These are phyloP conservation scores for Pelomyxa schiedti DNA, from an alignment of 78 protist species.

Conservation along the genomic window DNA sequence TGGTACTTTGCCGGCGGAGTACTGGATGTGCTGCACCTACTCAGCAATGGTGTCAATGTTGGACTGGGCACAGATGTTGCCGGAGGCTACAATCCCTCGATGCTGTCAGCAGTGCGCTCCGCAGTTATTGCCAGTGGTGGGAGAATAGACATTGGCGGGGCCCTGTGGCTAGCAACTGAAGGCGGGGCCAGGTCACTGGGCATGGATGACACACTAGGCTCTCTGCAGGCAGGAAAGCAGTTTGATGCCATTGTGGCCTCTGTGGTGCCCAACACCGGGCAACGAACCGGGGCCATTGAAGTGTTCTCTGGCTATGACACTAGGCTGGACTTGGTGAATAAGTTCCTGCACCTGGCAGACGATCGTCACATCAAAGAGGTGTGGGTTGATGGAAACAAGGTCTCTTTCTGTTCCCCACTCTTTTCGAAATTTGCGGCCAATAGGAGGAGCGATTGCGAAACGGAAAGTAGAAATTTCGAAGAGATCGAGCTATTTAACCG, in stretches of 20 bases:
- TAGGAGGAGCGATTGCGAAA: too few species aligned
- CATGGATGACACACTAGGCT: slow-evolving; percentile 46
- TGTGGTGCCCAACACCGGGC: background rate
- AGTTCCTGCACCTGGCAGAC: slow-evolving; percentile 35
- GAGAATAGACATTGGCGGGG: slow-evolving; percentile 29
- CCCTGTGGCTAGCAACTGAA: slow-evolving; percentile 51
- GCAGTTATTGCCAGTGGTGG: slow-evolving; percentile 53
- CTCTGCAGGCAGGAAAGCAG: slow-evolving; percentile 47
- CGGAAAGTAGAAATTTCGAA: too few species aligned
- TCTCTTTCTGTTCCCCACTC: too few species aligned
- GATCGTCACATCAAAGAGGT: slow-evolving; percentile 27
- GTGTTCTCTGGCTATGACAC: too few species aligned
- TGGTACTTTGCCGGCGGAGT: slow-evolving; percentile 33
- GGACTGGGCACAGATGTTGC: slow-evolving; percentile 76
- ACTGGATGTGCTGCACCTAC: slow-evolving; percentile 28
- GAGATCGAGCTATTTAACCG: too few species aligned
- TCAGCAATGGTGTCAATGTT: slow-evolving; percentile 28
- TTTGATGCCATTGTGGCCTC: slow-evolving; percentile 77
- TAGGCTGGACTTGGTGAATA: background rate
- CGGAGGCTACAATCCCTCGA: slow-evolving; percentile 64
- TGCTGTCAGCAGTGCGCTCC: slow-evolving; percentile 56
- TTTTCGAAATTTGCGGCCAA: too few species aligned
- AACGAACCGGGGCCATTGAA: too few species aligned
- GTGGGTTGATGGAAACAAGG: slow-evolving; percentile 9
- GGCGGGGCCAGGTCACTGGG: slow-evolving; percentile 69